A percentile compares a stretch with the other conserved stretches of the same genome.
phyloP scores from a whole-genome alignment of 345 rosid species.

The Ceriops decandra region DNA sequence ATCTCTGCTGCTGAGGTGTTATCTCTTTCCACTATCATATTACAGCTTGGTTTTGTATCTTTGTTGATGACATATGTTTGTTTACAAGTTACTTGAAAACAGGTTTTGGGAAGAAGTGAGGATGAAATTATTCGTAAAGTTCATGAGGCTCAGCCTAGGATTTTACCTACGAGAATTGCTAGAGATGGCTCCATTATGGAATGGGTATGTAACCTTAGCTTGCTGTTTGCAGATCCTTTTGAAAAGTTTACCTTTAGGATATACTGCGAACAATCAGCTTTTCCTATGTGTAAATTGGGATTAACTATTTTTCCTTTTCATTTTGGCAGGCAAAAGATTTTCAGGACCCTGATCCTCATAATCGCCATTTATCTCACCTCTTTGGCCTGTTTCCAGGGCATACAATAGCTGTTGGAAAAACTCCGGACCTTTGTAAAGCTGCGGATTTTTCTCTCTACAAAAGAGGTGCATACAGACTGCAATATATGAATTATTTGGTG shows the following conservation, averaged over 20 bases:
- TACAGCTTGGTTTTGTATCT: not conserved
- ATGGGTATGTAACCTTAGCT: conserved; percentile 49
- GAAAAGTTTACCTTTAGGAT: not conserved
- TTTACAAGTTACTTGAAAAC: conserved; percentile 8
- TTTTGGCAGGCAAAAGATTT: conserved; percentile 62
- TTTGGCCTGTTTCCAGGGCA: conserved; percentile 95
- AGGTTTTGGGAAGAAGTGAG: conserved; percentile 57
- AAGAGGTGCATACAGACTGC: conserved; percentile 50
- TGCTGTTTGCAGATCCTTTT: conserved; percentile 3
- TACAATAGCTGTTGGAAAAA: conserved; percentile 56
- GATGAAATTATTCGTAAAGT: conserved; percentile 58
- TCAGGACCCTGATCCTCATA: conserved; percentile 73
- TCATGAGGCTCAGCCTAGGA: conserved; percentile 53
- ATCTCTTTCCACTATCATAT: not conserved
- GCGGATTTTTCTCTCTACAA: conserved; percentile 60
- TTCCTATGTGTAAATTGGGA: not conserved
- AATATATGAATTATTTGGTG: not conserved
- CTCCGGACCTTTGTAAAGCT: conserved; percentile 76
- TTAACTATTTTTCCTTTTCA: conserved; percentile 11
- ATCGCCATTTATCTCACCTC: conserved; percentile 85
- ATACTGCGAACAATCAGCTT: not conserved
- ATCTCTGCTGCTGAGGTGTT: conserved; percentile 80
- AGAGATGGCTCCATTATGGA: conserved; percentile 94
- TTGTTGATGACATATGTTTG: not conserved
- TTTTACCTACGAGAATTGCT: conserved; percentile 61